Evolutionary conservation across 768 basidiomycete genomes (phyloP).

Genomic region (Rossbeevera mucosa): DNA sequence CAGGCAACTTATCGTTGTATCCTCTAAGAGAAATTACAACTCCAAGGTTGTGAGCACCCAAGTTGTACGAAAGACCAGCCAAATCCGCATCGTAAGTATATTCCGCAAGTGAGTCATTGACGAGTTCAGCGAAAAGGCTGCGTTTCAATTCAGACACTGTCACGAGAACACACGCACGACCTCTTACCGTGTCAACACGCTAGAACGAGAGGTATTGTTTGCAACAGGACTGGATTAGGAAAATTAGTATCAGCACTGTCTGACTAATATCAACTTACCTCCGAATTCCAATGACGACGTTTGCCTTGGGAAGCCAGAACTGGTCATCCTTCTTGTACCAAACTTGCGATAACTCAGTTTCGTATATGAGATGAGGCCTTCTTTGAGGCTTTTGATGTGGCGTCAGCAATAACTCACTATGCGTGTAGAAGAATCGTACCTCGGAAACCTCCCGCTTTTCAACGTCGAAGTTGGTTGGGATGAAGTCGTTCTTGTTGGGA

Average conservation of each 20-base stretch:
- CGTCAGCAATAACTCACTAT: not conserved
- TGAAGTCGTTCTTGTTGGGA: constrained; percentile 85
- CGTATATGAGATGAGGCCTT: constrained; percentile 70
- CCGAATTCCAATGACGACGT: constrained; percentile 68
- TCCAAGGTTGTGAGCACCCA: constrained; percentile 60
- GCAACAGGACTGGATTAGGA: constrained; percentile 45
- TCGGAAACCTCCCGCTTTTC: constrained; percentile 64
- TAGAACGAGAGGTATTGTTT: constrained; percentile 59
- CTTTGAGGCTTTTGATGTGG: constrained; percentile 53
- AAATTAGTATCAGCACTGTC: not conserved
- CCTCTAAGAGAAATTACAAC: constrained; percentile 68
- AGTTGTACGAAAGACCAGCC: constrained; percentile 77
- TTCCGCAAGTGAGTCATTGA: constrained; percentile 85
- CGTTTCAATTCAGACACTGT: not conserved
- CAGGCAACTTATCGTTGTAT: constrained; percentile 87
- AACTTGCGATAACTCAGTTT: constrained; percentile 66
- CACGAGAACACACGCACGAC: not conserved
- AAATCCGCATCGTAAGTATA: constrained; percentile 90
- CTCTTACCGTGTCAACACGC: constrained; percentile 67
- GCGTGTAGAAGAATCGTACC: constrained; percentile 36
- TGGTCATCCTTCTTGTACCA: constrained; percentile 98
- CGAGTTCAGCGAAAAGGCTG: constrained; percentile 79
- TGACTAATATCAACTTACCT: constrained; percentile 37
- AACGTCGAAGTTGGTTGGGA: constrained; percentile 82
- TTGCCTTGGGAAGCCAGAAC: constrained; percentile 93